These are phyloP conservation scores for Tulasnella calospora DNA, from an alignment of 768 basidiomycete genomes.

Conservation along the genomic window DNA sequence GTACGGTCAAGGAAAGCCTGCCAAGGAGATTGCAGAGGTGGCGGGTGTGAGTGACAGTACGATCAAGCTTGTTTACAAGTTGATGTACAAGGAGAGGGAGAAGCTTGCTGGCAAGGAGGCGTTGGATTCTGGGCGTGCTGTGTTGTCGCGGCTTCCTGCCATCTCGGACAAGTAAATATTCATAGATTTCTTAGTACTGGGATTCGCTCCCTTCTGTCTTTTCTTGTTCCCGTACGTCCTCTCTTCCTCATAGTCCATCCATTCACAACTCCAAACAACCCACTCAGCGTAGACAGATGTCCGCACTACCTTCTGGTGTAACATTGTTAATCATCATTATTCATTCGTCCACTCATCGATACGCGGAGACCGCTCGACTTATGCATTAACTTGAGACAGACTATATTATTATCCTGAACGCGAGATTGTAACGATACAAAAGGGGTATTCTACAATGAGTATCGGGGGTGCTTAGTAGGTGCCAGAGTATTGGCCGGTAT, in stretches of 20 bases:
- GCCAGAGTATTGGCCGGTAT: not conserved
- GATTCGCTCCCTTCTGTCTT: not conserved
- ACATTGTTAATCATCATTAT: slow-evolving; percentile 3
- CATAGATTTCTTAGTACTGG: not conserved
- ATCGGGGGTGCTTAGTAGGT: not conserved
- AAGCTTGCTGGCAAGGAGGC: slow-evolving; percentile 80
- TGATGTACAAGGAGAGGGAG: slow-evolving; percentile 68
- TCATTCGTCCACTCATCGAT: not conserved
- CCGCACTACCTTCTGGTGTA: not conserved
- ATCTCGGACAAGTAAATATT: slow-evolving; percentile 13
- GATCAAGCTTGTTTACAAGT: slow-evolving; percentile 80
- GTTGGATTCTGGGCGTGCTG: slow-evolving; percentile 58
- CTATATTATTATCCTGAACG: not conserved
- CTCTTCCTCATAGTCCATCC: not conserved
- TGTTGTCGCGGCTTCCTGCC: slow-evolving; percentile 30
- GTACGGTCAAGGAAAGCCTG: slow-evolving; percentile 65
- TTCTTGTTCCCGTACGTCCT: not conserved
- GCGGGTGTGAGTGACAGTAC: slow-evolving; percentile 95
- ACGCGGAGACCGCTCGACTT: not conserved
- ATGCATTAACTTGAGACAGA: not conserved
- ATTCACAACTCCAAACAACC: not conserved
- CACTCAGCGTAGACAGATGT: not conserved
- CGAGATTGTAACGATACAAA: not conserved
- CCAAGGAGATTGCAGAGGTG: slow-evolving; percentile 81
- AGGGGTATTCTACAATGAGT: not conserved